Percentiles rank a stretch among this genome's conserved stretches.
These are phyloP conservation scores for Cyclotella cryptica DNA, from an alignment of 108 stramenopile species.

Conservation along the genomic window DNA sequence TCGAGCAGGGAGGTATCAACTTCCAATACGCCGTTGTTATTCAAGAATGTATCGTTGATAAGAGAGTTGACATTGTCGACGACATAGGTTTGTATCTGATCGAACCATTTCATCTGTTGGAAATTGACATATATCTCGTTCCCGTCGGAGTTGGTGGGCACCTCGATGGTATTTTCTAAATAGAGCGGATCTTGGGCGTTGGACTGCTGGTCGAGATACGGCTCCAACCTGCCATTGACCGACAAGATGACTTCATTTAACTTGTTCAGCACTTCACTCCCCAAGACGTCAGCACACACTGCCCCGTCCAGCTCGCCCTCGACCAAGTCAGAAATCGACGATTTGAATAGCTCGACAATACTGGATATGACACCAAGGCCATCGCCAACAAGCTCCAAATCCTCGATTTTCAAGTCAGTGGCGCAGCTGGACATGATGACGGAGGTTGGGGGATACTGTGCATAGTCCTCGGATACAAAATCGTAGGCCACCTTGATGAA, in stretches of 20 bases:
- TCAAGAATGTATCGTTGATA: slow-evolving; percentile 36
- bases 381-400: slow-evolving; percentile 55
- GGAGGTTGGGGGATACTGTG: slow-evolving; percentile 36
- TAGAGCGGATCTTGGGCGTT: slow-evolving; percentile 14
- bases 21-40: slow-evolving; percentile 50
- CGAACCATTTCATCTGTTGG: slow-evolving; percentile 10
- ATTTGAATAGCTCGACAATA: slow-evolving; percentile 53
- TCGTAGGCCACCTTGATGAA: slow-evolving; percentile 29
- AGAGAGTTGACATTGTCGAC: slow-evolving; percentile 16
- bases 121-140: slow-evolving; percentile 30
- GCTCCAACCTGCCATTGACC: slow-evolving; percentile 19
- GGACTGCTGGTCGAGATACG: background rate
- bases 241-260: slow-evolving; percentile 15
- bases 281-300: slow-evolving; percentile 57
- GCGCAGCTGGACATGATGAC: slow-evolving; percentile 47
- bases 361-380: slow-evolving; percentile 42
- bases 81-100: slow-evolving; percentile 5
- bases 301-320: slow-evolving; percentile 47
- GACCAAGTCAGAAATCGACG: slow-evolving; percentile 41
- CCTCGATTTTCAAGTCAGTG: slow-evolving; percentile 42
- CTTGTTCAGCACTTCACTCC: slow-evolving; percentile 6
- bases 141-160: slow-evolving; percentile 20
- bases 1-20: slow-evolving; percentile 31
- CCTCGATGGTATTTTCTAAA: slow-evolving; percentile 21
- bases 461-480: slow-evolving; percentile 50